Base-by-base conservation (phyloP, 352 stramenopile genomes). In the Globisporangium radiosum region DNA sequence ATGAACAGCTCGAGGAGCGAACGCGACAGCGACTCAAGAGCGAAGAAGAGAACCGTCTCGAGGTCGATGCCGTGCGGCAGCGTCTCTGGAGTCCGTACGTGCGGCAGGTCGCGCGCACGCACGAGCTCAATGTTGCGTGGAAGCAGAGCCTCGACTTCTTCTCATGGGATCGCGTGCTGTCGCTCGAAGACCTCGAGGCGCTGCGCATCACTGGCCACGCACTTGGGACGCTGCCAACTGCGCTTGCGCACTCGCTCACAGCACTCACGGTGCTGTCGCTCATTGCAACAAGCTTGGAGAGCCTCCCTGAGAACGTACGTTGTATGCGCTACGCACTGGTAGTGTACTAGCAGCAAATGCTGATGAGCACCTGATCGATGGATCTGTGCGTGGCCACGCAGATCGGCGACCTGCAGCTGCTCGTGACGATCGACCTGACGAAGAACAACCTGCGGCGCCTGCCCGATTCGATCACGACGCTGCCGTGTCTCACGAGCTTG, bases 71-170 rank as follows among this genome's bases (percentile, higher is more conserved):
- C 8, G 66, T 64, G 33, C 69, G 77, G 11, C 56, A 81, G 37
- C 62, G 66, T 25, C 62, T 85, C 3, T 90, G 81, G 81, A 68
- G 59, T 38, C 76, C 78, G 7, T 87, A 78, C 54, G 53, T 70
- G 1, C 64, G 53, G 9, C 54, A 79, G 40, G 69, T 71, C 7
- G 67, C 63, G 25, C 51, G 63, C 13, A 74, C 71, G 0, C 74
- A 75, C 47, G 78, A 88, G 53, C 70, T 90, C 54, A 90, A 90
- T 39, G 67, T 90, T 13, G 76, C 81, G 2, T 90, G 81, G 78
- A 83, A 88, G 54, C 51, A 83, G 36, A 66, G 71, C 33, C 60
- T 70, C 8, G 73, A 75, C 0, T 77, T 85, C 42, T 88, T 90
- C 44, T 62, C 62, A 0, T 90, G 76, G 78, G 51, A 69, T 11